A percentile compares a stretch with the other conserved stretches of the same genome.
These are phyloP conservation scores for Crithidia expoeki DNA, from an alignment of 208 protist species.

Conservation along the genomic window DNA sequence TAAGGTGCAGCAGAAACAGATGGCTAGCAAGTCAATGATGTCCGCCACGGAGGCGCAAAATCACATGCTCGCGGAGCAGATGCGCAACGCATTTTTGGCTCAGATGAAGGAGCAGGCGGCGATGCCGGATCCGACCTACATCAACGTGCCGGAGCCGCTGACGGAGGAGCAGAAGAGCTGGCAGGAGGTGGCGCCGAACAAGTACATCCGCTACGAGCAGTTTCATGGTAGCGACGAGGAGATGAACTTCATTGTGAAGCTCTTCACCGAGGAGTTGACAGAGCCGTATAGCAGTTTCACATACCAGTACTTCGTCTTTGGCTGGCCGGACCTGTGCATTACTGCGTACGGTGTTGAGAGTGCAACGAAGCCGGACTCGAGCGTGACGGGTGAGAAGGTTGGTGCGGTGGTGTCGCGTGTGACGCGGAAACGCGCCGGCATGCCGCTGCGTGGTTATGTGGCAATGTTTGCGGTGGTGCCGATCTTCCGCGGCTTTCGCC, in stretches of 20 bases:
- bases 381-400: slow-evolving; percentile 76
- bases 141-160: slow-evolving; percentile 65
- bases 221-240: slow-evolving; percentile 75
- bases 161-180: slow-evolving; percentile 52
- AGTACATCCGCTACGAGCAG: slow-evolving; percentile 85
- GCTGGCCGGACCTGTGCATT: slow-evolving; percentile 96
- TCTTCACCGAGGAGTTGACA: slow-evolving; percentile 96
- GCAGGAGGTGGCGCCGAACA: slow-evolving; percentile 69
- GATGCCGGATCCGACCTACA: slow-evolving; percentile 55
- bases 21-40: slow-evolving; percentile 46
- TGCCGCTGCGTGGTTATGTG: slow-evolving; percentile 95
- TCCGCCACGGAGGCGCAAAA: slow-evolving; percentile 44
- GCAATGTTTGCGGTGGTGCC: slow-evolving; percentile 98
- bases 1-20: slow-evolving; percentile 57
- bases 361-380: slow-evolving; percentile 53
- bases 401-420: slow-evolving; percentile 92
- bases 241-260: slow-evolving; percentile 90
- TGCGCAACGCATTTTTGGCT: slow-evolving; percentile 14
- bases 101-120: slow-evolving; percentile 28
- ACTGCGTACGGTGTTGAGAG: slow-evolving; percentile 81
- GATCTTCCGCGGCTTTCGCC: slow-evolving; percentile 85
- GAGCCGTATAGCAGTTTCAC: slow-evolving; percentile 99
- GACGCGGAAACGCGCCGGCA: slow-evolving; percentile 62
- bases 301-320: slow-evolving; percentile 98
- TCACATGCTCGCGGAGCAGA: slow-evolving; percentile 18